These are phyloP conservation scores for Aspergillus cristatus DNA, from an alignment of 495 filamentous ascomycete species.

Conservation along the genomic window DNA sequence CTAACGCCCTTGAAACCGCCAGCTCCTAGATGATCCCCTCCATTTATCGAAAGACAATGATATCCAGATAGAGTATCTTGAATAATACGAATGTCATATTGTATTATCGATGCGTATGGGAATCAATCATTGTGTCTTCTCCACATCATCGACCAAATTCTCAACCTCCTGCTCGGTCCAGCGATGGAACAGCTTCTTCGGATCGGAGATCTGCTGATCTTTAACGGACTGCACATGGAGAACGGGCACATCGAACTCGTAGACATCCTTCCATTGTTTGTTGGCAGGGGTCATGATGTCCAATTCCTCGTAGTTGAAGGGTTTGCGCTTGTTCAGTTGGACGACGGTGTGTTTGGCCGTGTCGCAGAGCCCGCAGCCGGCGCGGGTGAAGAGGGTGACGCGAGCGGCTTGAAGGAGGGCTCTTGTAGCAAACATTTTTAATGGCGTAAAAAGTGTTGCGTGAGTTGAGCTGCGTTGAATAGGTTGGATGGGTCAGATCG, in stretches of 20 bases:
- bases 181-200: conserved; percentile 76
- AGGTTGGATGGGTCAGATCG: too few species aligned
- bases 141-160: conserved; percentile 58
- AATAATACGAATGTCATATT: not conserved
- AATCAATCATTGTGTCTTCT: conserved; percentile 11
- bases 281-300: conserved; percentile 63
- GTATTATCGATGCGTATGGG: not conserved
- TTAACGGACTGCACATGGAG: conserved; percentile 53
- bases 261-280: conserved; percentile 65
- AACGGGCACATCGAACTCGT: conserved; percentile 88
- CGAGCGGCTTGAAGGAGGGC: conserved; percentile 49
- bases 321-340: conserved; percentile 55
- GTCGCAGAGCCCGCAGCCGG: conserved; percentile 70
- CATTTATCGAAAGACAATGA: conserved; percentile 1
- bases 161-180: conserved; percentile 63
- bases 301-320: conserved; percentile 69
- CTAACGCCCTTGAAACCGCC: conserved; percentile 27
- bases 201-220: conserved; percentile 38
- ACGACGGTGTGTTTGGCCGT: conserved; percentile 65
- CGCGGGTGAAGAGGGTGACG: conserved; percentile 75
- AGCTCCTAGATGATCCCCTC: conserved; percentile 14
- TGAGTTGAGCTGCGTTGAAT: not conserved
- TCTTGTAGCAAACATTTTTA: conserved; percentile 27
- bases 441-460: not conserved
- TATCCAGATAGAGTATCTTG: not conserved